phyloP scores from a whole-genome alignment of 768 basidiomycete genomes.

The Naganishia onofrii region DNA sequence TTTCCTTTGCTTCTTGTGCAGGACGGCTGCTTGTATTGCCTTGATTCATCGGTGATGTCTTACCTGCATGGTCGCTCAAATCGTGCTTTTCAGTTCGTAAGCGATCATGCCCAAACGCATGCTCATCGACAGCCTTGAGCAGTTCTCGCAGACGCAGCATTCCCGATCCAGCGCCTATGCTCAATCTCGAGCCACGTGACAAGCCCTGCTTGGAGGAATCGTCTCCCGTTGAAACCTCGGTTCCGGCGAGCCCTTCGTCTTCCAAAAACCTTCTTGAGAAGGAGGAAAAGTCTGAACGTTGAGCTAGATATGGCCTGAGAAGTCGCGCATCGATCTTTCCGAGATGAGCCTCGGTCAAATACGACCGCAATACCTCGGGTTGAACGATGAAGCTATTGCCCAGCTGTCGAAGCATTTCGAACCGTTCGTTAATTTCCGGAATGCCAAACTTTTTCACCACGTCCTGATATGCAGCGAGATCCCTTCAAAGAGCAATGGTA shows the following conservation, averaged over 20 bases:
- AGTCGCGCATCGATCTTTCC: slow-evolving; percentile 83
- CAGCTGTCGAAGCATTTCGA: slow-evolving; percentile 95
- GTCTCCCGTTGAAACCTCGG: background rate
- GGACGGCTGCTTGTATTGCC: background rate
- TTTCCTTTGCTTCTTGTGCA: background rate
- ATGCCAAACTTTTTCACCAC: slow-evolving; percentile 76
- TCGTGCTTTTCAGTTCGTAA: background rate
- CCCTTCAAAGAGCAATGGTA: slow-evolving; percentile 58
- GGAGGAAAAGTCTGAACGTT: slow-evolving; percentile 85
- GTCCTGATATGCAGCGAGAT: slow-evolving; percentile 95
- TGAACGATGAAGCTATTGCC: slow-evolving; percentile 96
- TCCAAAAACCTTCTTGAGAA: slow-evolving; percentile 55
- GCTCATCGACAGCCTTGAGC: slow-evolving; percentile 48
- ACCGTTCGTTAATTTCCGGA: slow-evolving; percentile 82
- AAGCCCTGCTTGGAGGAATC: slow-evolving; percentile 23
- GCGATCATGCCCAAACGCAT: slow-evolving; percentile 26
- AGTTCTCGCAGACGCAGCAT: slow-evolving; percentile 48
- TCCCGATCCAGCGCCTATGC: slow-evolving; percentile 46
- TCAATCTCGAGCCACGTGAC: slow-evolving; percentile 25
- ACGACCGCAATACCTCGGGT: slow-evolving; percentile 89
- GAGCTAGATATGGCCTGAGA: slow-evolving; percentile 82
- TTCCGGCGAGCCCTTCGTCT: slow-evolving; percentile 34
- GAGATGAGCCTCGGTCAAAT: slow-evolving; percentile 89
- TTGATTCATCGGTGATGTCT: background rate
- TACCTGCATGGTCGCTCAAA: background rate